phyloP scores from a whole-genome alignment of 768 basidiomycete species.

The Lactarius tabidus region DNA sequence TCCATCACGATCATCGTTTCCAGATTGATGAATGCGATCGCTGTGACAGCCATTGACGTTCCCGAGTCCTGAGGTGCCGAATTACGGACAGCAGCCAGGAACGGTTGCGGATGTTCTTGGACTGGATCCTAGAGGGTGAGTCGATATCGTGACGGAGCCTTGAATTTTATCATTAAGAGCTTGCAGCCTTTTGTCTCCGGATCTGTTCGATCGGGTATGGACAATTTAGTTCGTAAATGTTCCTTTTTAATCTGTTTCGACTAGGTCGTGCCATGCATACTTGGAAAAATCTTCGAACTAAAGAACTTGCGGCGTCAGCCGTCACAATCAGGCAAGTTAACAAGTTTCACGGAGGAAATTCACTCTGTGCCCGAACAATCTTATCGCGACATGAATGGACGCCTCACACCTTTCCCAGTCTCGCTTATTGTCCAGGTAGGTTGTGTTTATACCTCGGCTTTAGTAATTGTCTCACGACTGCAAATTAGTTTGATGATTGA shows the following conservation, averaged over 20 bases:
- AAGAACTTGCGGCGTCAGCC: conserved; percentile 24
- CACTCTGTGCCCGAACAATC: conserved; percentile 12
- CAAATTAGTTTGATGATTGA: conserved; percentile 9
- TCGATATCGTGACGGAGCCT: background rate
- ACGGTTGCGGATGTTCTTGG: conserved; percentile 16
- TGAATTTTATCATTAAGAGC: background rate
- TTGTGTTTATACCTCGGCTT: background rate
- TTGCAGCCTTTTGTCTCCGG: conserved; percentile 17
- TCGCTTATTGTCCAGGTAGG: conserved; percentile 29
- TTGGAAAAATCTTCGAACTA: conserved; percentile 24
- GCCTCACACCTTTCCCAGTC: conserved; percentile 27
- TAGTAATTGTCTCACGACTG: background rate
- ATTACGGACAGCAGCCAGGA: background rate
- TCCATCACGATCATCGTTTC: too few relatives aligned
- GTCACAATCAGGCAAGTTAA: conserved; percentile 20
- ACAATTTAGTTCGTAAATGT: background rate
- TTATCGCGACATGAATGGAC: conserved; percentile 23
- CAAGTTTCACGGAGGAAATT: background rate
- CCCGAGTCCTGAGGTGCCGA: background rate
- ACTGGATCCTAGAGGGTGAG: conserved; percentile 21
- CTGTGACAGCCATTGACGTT: conserved; percentile 5
- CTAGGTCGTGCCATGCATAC: conserved; percentile 21
- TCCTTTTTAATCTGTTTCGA: background rate
- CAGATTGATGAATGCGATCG: background rate
- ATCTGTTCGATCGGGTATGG: conserved; percentile 21